Base-by-base conservation (phyloP, 78 protist species). In the Guillardia theta region DNA sequence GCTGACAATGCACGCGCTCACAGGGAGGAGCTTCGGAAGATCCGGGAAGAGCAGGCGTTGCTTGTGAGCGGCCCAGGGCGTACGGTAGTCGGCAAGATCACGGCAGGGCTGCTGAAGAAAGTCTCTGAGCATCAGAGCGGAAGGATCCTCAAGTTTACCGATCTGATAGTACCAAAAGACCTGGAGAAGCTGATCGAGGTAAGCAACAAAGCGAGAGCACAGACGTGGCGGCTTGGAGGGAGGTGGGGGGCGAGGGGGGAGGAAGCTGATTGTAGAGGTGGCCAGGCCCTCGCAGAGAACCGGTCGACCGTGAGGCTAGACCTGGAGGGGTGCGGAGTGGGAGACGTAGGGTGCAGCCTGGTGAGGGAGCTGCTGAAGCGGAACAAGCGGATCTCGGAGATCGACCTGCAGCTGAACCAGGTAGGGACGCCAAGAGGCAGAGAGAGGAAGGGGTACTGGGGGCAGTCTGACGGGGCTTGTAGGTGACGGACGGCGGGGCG, bases 371-470 rank as follows among this genome's bases (percentile, higher is more conserved):
- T 70, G 33, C 83, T 70, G 83, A 43, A 33, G 83, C 10, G 12
- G 45, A 70, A 70, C 41, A 70, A 70, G 83, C 9, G 83, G 45
- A 70, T 70, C 41, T 12, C 83, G 83, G 83, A 70, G 83, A 24
- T 70, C 41, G 83, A 70, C 22, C 41, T 70, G 83, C 83, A 70
- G 83, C n/a, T 70, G 83, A 70, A 70, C 41, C 83, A 70, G 41
- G 62, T 53, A 53, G 33, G 62, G 18, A 12, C 12, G 62, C 18
- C 62, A 18, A 12, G 62, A 53, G 62, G 12, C 12, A 12, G 18
- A 18, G 12, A 21, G 12, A 53, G 62, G 62, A 21, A 53, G 12
- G 18, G 12, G 18, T 53, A 53, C 33, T 53, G 62, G 18, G 62
- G 18, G 62, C 12, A 21, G 62, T 53, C 12, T 53, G 62, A 53